Evolutionary conservation across 805 yeast species (phyloP).

Genomic region (Metschnikowia cubensis): DNA sequence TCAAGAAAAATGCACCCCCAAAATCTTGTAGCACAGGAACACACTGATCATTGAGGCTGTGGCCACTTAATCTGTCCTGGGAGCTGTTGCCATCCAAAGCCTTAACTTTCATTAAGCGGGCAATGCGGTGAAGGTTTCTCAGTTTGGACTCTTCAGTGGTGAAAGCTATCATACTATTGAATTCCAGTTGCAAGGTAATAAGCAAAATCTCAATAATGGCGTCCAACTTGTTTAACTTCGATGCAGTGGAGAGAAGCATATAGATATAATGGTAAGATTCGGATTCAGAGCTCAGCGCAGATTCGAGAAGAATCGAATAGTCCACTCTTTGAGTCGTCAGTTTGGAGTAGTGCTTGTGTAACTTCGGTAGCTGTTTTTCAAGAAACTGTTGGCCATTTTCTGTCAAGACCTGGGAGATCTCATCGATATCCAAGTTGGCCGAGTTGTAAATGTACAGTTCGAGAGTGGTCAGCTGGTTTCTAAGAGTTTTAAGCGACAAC

Average conservation of each 20-base stretch:
- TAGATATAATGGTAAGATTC: constrained; percentile 54
- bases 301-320: constrained; percentile 30
- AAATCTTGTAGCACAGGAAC: constrained; percentile 62
- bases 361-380: constrained; percentile 24
- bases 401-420: constrained; percentile 40
- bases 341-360: constrained; percentile 22
- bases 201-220: constrained; percentile 52
- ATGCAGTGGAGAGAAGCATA: constrained; percentile 51
- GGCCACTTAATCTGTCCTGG: constrained; percentile 24
- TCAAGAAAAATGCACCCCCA: constrained; percentile 65
- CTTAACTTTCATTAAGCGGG: constrained; percentile 28
- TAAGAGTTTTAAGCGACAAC: constrained; percentile 31
- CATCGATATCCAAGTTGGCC: constrained; percentile 54
- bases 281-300: constrained; percentile 24
- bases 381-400: constrained; percentile 30
- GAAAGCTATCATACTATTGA: constrained; percentile 58
- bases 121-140: constrained; percentile 42
- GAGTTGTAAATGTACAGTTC: constrained; percentile 54
- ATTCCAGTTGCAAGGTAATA: constrained; percentile 56
- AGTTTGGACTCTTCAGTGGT: constrained; percentile 62
- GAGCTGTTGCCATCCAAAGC: constrained; percentile 24
- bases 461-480: constrained; percentile 36
- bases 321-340: constrained; percentile 17
- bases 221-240: constrained; percentile 57
- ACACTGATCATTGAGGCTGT: constrained; percentile 42